phyloP scores from a whole-genome alignment of 805 yeast genomes.

The Myxozyma udenii region DNA sequence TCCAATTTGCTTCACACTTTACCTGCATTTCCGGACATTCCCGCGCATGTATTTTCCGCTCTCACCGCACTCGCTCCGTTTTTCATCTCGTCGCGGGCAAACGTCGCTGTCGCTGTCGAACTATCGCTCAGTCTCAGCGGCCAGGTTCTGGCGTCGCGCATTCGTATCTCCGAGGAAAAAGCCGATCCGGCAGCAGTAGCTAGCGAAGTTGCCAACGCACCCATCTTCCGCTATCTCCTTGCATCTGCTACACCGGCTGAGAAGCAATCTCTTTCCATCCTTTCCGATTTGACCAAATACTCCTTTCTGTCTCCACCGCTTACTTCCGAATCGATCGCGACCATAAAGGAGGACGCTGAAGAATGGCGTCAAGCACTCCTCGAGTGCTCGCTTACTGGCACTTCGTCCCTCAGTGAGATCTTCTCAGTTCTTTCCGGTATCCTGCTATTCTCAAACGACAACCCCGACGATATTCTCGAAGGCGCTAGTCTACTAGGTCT shows the following conservation, averaged over 20 bases:
- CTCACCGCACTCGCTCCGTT: constrained; percentile 41
- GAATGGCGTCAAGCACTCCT: constrained; percentile 43
- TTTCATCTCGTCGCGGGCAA: constrained; percentile 36
- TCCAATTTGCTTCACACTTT: constrained; percentile 24
- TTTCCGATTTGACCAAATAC: constrained; percentile 5
- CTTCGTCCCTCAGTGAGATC: constrained; percentile 36
- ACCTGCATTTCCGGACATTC: constrained; percentile 39
- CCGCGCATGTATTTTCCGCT: constrained; percentile 38
- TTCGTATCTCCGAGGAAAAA: constrained; percentile 20
- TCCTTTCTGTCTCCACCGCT: not conserved
- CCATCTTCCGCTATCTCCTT: constrained; percentile 16
- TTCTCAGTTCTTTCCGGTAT: constrained; percentile 42
- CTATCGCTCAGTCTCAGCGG: constrained; percentile 23
- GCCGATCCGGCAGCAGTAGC: constrained; percentile 8
- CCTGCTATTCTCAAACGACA: constrained; percentile 39
- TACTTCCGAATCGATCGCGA: not conserved
- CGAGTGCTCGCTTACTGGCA: constrained; percentile 39
- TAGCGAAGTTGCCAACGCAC: constrained; percentile 6
- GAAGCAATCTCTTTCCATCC: constrained; percentile 9
- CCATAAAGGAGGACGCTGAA: constrained; percentile 31
- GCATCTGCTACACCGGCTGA: constrained; percentile 18
- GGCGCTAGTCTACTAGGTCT: constrained; percentile 44
- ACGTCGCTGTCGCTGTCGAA: constrained; percentile 17
- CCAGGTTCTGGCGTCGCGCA: constrained; percentile 23
- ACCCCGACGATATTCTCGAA: constrained; percentile 39